Base-by-base conservation (phyloP, 495 filamentous ascomycete genomes). In the Hypoxylon perforatum region DNA sequence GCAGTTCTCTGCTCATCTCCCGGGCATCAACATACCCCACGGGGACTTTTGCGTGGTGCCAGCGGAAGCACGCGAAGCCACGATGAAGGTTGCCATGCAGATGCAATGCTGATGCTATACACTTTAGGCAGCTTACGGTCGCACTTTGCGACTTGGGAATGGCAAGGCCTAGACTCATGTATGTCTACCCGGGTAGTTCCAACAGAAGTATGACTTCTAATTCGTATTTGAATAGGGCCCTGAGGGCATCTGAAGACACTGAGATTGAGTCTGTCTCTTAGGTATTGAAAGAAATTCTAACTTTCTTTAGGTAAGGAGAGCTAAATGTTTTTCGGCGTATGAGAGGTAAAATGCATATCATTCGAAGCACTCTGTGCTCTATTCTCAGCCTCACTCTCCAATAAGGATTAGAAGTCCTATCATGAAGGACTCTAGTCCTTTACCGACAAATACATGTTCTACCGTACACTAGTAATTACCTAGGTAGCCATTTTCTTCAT, bases 11-110 rank as follows among this genome's bases (percentile, higher is more conserved):
- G 55, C 36, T 12, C 23, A 63, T 63, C 55, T 59, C 65, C 56
- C 49, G 56, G 50, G 3, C 50, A 35, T 45, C 54, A 69, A 60
- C n/a, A n/a, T n/a, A n/a, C 65, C 65, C 65, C 65, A 56, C 49
- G 65, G 59, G 65, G 65, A 63, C 15, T 22, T 46, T 53, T 54
- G 35, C 35, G 28, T 48, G 54, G 49, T 56, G 23, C 30, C 48
- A 56, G 35, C 48, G 44, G 60, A 42, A 59, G 54, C 59, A 58
- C 47, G 25, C 47, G 41, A 54, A 49, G 48, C 58, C 47, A 63
- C 36, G 54, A 60, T 55, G 30, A 49, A 58, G 49, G 49, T 62
- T 60, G 30, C 36, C 54, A 61, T 68, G 59, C 59, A 59, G 59
- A 62, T 55, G 49, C 59, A 61, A 17, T 63, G 48, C 44, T 59